Percentiles rank a stretch among this genome's conserved stretches.
Evolutionary conservation across 2,329 filamentous ascomycete species (phyloP).

Genomic region (Xylaria sp.): DNA sequence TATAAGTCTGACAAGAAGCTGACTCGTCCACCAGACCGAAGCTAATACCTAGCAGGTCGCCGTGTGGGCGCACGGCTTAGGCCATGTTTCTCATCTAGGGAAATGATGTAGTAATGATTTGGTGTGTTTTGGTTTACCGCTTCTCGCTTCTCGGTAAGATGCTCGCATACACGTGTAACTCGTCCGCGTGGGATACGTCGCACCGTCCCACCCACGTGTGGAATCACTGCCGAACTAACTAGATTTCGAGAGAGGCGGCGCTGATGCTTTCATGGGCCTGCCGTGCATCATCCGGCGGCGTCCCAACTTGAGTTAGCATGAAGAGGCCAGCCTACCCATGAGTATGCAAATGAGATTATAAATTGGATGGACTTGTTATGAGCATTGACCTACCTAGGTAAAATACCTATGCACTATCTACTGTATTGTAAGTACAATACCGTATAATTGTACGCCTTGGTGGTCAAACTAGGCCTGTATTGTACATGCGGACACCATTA

Average conservation of each 20-base stretch:
- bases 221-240: constrained; percentile 6
- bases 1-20: not conserved
- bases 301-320: constrained; percentile 7
- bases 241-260: not conserved
- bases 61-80: not conserved
- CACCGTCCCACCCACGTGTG: constrained; percentile 14
- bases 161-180: constrained; percentile 25
- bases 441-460: no score
- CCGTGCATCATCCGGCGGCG: constrained; percentile 27
- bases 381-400: not conserved
- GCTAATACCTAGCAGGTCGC: not conserved
- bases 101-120: constrained; percentile 1
- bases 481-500: not conserved
- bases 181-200: constrained; percentile 28
- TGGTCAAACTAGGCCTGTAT: not conserved
- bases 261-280: constrained; percentile 11
- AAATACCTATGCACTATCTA: not conserved
- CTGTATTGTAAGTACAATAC: not conserved
- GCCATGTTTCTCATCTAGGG: not conserved
- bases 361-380: constrained; percentile 8
- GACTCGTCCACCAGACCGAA: constrained; percentile 15
- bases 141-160: constrained; percentile 11
- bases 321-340: not conserved
- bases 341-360: constrained; percentile 1
- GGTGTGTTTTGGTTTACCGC: constrained; percentile 14